Evolutionary conservation across 2,329 filamentous ascomycete species (phyloP), one percentile per base, ranked within the genome.

Genomic region (Stemphylium vesicarium): DNA sequence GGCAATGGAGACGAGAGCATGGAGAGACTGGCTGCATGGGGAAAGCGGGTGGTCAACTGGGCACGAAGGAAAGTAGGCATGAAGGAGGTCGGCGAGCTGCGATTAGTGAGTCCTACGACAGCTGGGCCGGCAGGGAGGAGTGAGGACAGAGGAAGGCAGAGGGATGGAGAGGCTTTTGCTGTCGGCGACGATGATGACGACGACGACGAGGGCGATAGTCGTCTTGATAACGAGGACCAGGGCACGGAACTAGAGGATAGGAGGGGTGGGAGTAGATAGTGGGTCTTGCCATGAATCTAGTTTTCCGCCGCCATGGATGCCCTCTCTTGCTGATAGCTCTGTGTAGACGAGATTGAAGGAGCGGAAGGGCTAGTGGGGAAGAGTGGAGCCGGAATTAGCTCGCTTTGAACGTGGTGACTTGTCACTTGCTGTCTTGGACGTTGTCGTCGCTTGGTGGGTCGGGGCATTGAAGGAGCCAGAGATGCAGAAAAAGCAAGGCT

Each of bases 21-120:
- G 63, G 73, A 76, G 53, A 65, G 58, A 44, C 3, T 74, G 13
- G 72, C 62, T 50, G 56, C 51, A 0, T 50, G 57, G 9, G 55
- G 73, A 18, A 66, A 50, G 32, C 50, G 43, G 12, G 32, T 56
- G 13, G 58, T 63, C 1, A 44, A 55, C 20, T 68, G 62, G 68
- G 57, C 69, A 3, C 64, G 69, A 36, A 60, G 61, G 38, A 58
- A 55, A 29, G 56, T 56, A 43, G 68, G 36, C n/a, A 56, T 40
- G 51, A 53, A 16, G 36, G 50, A 50, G 43, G 66, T 36, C 54
- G 65, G 65, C 10, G 64, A 63, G 26, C 66, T 75, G 16, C 57
- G 67, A 57, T 35, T 74, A 35, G 45, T 16, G 11, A 73, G 71
- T 57, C 71, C 71, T 8, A 48, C 53, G 53, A 44, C 18, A 42